Conservation (phyloP, 352 stramenopile species). For the Pilasporangium apinafurcum region DNA sequence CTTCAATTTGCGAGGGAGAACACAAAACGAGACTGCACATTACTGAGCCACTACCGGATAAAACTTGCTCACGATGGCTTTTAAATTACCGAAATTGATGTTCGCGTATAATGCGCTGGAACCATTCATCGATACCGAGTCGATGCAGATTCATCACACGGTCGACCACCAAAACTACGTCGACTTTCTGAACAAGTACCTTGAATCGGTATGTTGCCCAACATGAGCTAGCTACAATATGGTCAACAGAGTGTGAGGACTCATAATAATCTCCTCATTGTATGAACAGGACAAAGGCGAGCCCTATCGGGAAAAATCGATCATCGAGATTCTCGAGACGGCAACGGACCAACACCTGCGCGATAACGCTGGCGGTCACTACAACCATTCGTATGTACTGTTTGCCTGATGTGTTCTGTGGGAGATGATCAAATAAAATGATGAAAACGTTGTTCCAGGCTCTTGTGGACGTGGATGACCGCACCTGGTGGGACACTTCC, state of each 20-base stretch:
- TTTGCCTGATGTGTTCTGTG: no score
- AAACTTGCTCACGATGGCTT: slow-evolving; percentile 7
- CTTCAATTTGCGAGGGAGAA: no score
- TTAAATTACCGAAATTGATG: slow-evolving; percentile 31
- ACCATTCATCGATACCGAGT: slow-evolving; percentile 40
- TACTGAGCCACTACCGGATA: no score
- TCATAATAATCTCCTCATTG: no score
- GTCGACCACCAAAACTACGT: slow-evolving; percentile 53
- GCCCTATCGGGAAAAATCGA: slow-evolving; percentile 22
- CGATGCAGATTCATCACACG: slow-evolving; percentile 50
- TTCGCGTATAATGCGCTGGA: slow-evolving; percentile 54
- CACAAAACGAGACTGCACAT: no score
- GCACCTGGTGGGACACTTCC: slow-evolving; percentile 26
- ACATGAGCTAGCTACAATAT: neutral
- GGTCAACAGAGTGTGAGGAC: no score
- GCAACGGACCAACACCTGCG: slow-evolving; percentile 27
- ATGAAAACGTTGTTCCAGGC: slow-evolving; percentile 18
- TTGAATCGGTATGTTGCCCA: slow-evolving; percentile 47
- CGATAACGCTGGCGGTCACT: slow-evolving; percentile 33
- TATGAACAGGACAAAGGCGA: slow-evolving; percentile 28
- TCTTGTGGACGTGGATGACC: slow-evolving; percentile 80
- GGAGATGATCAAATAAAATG: no score
- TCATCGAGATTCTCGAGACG: slow-evolving; percentile 22
- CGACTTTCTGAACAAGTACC: slow-evolving; percentile 23
- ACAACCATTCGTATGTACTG: slow-evolving; percentile 15